phyloP scores from a whole-genome alignment of 2,329 filamentous ascomycete species.

The Graphium sp. region DNA sequence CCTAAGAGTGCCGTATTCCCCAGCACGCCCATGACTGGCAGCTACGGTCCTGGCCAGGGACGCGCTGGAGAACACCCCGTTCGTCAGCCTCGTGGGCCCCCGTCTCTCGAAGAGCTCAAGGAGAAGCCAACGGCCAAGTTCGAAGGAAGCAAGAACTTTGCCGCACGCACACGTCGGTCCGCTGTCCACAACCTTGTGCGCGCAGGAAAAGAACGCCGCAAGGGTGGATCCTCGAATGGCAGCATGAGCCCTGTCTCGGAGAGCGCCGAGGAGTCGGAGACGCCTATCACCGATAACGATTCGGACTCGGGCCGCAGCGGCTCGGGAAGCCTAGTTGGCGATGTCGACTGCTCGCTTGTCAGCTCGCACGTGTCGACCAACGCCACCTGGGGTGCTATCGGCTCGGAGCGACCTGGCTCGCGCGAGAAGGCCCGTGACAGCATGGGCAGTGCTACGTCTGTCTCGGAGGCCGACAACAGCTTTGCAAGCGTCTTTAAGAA shows the following conservation, averaged over 20 bases:
- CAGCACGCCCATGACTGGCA: conserved; percentile 62
- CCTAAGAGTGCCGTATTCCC: conserved; percentile 73
- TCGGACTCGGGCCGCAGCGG: conserved; percentile 55
- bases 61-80: conserved; percentile 89
- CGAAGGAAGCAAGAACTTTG: conserved; percentile 96
- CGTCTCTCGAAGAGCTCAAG: conserved; percentile 77
- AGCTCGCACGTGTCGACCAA: conserved; percentile 65
- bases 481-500: conserved; percentile 53
- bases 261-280: conserved; percentile 48
- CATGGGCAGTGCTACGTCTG: conserved; percentile 49
- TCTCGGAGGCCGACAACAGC: conserved; percentile 37
- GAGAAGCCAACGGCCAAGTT: conserved; percentile 81
- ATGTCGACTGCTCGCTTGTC: conserved; percentile 48
- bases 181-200: conserved; percentile 85
- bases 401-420: conserved; percentile 65
- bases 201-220: conserved; percentile 74
- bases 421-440: conserved; percentile 47
- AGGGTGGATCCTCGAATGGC: conserved; percentile 52
- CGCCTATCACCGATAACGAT: conserved; percentile 56
- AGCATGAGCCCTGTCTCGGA: conserved; percentile 87
- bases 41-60: conserved; percentile 81
- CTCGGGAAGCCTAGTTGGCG: conserved; percentile 67
- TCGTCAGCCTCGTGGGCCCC: conserved; percentile 84
- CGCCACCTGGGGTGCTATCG: conserved; percentile 62
- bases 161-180: conserved; percentile 76